Percentiles rank a stretch among this genome's conserved stretches.
Evolutionary conservation across 169 alveolate species (phyloP).

Genomic region (Plasmodium malariae): DNA sequence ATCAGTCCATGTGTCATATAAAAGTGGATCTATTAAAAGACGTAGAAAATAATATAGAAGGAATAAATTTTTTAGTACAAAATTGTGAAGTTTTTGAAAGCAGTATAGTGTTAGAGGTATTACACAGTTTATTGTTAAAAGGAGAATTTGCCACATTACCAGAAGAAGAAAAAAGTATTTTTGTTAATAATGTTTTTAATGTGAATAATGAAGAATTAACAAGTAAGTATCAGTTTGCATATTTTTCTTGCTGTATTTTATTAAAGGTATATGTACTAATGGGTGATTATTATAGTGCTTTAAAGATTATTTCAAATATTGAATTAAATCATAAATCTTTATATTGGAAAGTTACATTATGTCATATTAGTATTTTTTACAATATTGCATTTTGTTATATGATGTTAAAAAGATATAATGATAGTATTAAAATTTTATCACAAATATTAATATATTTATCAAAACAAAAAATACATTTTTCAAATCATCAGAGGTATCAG

Average conservation of each 20-base stretch:
- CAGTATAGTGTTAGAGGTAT: slow-evolving; percentile 50
- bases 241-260: slow-evolving; percentile 46
- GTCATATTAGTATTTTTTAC: slow-evolving; percentile 85
- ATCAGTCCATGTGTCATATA: slow-evolving; percentile 86
- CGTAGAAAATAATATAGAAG: slow-evolving; percentile 73
- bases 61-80: slow-evolving; percentile 65
- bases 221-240: slow-evolving; percentile 43
- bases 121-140: slow-evolving; percentile 59
- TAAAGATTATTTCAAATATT: slow-evolving; percentile 80
- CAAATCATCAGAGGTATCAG: slow-evolving; percentile 85
- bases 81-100: slow-evolving; percentile 27
- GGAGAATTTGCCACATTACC: slow-evolving; percentile 39
- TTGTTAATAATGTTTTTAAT: slow-evolving; percentile 29
- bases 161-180: slow-evolving; percentile 26
- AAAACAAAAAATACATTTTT: slow-evolving; percentile 82
- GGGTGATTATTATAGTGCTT: slow-evolving; percentile 88
- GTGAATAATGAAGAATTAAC: slow-evolving; percentile 46
- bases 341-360: slow-evolving; percentile 89
- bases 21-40: slow-evolving; percentile 40
- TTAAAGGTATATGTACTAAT: slow-evolving; percentile 83
- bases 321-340: slow-evolving; percentile 81
- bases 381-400: slow-evolving; percentile 87
- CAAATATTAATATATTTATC: slow-evolving; percentile 84
- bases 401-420: slow-evolving; percentile 90
- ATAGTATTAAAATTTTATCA: slow-evolving; percentile 83